Conservation (phyloP, 116 monocot genomes). For the Papilionanthe hybrid region DNA sequence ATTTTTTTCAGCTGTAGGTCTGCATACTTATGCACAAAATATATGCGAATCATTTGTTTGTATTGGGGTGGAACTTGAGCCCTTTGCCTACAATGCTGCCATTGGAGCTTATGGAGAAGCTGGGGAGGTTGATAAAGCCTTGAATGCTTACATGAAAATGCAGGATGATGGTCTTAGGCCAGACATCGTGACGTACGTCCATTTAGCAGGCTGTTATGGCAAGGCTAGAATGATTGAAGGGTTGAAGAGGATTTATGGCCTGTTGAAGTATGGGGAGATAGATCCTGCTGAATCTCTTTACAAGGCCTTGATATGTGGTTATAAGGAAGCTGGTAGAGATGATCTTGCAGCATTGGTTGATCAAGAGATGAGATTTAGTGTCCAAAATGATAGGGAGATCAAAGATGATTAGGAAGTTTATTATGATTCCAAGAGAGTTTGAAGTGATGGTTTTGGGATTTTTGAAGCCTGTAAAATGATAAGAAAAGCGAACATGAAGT, state of each 20-base stretch:
- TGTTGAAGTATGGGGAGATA: constrained; percentile 48
- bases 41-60: constrained; percentile 36
- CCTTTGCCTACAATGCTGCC: constrained; percentile 56
- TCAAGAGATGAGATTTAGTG: constrained; percentile 68
- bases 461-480: neutral
- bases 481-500: too few relatives aligned
- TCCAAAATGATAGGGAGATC: constrained; percentile 4
- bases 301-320: constrained; percentile 43
- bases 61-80: constrained; percentile 29
- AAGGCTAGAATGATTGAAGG: constrained; percentile 68
- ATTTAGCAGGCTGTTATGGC: constrained; percentile 64
- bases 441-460: neutral
- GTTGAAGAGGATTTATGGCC: constrained; percentile 52
- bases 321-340: constrained; percentile 35
- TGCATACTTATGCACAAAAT: constrained; percentile 47
- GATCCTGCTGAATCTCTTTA: constrained; percentile 51
- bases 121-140: constrained; percentile 60
- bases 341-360: constrained; percentile 62
- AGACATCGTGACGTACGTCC: constrained; percentile 64
- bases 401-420: neutral
- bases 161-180: constrained; percentile 56
- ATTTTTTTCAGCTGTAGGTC: constrained; percentile 48
- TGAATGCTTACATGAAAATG: constrained; percentile 68
- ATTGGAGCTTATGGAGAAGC: constrained; percentile 52
- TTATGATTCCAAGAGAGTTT: neutral